Evolutionary conservation across 1,284 basidiomycete species (phyloP).

Genomic region (Ustilago lituana): DNA sequence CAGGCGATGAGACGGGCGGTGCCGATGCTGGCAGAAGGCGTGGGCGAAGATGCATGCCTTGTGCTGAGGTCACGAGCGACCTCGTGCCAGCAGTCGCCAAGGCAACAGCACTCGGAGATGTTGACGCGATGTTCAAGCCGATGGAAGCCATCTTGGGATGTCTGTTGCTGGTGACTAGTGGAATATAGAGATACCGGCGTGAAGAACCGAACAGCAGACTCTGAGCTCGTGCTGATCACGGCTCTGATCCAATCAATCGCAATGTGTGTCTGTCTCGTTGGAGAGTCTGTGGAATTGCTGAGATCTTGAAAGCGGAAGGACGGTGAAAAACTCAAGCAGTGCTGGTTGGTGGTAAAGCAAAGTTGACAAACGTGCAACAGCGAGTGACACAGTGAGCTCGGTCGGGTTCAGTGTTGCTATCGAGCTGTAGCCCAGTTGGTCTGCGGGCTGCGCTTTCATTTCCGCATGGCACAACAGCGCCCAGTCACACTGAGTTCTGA

Average conservation of each 20-base stretch:
- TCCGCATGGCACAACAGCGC: background rate
- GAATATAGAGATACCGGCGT: no score
- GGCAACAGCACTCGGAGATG: conserved; percentile 13
- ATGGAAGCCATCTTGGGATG: conserved; percentile 20
- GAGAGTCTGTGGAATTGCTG: no score
- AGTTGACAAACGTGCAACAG: no score
- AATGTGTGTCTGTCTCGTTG: no score
- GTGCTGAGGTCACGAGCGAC: conserved; percentile 3
- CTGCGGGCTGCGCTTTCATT: conserved; percentile 3
- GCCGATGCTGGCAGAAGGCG: background rate
- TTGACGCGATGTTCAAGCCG: conserved; percentile 23
- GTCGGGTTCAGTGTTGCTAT: conserved; percentile 9
- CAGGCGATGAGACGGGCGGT: background rate
- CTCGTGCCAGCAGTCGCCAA: conserved; percentile 5
- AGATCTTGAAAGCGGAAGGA: no score
- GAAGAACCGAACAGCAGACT: no score
- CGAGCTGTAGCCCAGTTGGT: conserved; percentile 1
- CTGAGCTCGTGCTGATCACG: no score
- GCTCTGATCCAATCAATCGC: no score
- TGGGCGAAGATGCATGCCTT: conserved; percentile 10
- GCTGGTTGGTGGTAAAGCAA: conserved; percentile 3
- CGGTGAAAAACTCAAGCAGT: no score
- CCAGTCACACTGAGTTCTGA: no score
- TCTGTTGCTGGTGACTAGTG: no score
- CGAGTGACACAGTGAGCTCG: conserved; percentile 2